Evolutionary conservation across 2,329 filamentous ascomycete genomes (phyloP).

Genomic region (Chrysosporium keratinophilum): DNA sequence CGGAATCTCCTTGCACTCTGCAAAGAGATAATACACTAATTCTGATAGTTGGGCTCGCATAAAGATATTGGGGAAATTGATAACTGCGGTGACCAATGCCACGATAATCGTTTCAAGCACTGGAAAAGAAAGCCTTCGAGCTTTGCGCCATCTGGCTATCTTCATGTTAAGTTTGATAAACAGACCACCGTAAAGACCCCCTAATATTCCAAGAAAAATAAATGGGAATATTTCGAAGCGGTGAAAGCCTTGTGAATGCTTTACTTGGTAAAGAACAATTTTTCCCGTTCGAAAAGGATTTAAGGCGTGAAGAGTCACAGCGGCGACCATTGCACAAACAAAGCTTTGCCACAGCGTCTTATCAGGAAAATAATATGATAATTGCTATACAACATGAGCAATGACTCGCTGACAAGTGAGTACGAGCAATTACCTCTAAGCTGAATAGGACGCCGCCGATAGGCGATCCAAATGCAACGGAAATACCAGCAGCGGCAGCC

Average conservation of each 20-base stretch:
- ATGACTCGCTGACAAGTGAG: background rate
- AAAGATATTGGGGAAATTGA: conserved; percentile 94
- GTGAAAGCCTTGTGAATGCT: conserved; percentile 85
- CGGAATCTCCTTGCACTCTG: conserved; percentile 70
- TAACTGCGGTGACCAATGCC: conserved; percentile 68
- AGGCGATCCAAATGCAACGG: conserved; percentile 84
- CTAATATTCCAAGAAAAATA: conserved; percentile 71
- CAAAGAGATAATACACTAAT: conserved; percentile 82
- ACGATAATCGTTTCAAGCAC: conserved; percentile 70
- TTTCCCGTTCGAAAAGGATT: conserved; percentile 94
- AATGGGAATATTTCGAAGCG: conserved; percentile 89
- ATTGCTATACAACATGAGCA: conserved; percentile 47
- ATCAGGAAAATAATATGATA: conserved; percentile 96
- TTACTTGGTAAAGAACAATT: conserved; percentile 90
- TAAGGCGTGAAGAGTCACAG: conserved; percentile 80
- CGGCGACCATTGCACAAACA: conserved; percentile 97
- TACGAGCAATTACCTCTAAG: conserved; percentile 56
- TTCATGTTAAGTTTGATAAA: conserved; percentile 94
- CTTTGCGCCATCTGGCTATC: conserved; percentile 69
- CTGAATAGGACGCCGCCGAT: conserved; percentile 93
- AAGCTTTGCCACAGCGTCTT: conserved; percentile 99
- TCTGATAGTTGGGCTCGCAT: conserved; percentile 89
- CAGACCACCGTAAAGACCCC: conserved; percentile 85
- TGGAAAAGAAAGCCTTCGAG: conserved; percentile 58
- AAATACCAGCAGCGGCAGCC: conserved; percentile 83